A percentile compares a stretch with the other conserved stretches of the same genome.
Evolutionary conservation across 352 stramenopile species (phyloP).

Genomic region (Peronosclerospora sorghi): DNA sequence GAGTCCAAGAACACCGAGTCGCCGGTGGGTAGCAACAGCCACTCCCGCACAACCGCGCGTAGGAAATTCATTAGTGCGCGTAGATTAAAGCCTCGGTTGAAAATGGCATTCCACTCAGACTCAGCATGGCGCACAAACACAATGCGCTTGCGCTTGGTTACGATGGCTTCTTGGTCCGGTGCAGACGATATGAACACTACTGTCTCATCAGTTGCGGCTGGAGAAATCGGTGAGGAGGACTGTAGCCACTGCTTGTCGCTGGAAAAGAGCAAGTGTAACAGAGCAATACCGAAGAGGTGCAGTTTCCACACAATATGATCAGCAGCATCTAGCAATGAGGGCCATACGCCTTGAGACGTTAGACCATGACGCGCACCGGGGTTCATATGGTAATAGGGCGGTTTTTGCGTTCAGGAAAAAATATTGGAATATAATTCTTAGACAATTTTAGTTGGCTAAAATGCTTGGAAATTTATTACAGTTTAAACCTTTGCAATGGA

Average conservation of each 20-base stretch:
- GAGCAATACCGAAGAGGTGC: slow-evolving; percentile 44
- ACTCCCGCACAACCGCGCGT: slow-evolving; percentile 49
- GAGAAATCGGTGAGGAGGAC: background rate
- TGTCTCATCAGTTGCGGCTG: background rate
- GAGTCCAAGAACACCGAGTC: slow-evolving; percentile 83
- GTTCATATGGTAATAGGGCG: slow-evolving; percentile 12
- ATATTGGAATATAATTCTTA: no score
- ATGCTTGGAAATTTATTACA: no score
- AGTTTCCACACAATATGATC: slow-evolving; percentile 52
- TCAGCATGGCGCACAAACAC: slow-evolving; percentile 82
- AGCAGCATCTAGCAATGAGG: slow-evolving; percentile 22
- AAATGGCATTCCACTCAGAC: slow-evolving; percentile 84
- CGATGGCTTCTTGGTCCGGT: background rate
- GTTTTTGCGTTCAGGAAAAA: no score
- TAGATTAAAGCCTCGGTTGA: slow-evolving; percentile 64
- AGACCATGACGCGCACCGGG: slow-evolving; percentile 7
- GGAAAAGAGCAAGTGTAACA: slow-evolving; percentile 66
- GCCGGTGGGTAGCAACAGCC: slow-evolving; percentile 45
- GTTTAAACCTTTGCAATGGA: no score
- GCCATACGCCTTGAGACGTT: slow-evolving; percentile 10
- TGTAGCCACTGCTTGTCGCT: slow-evolving; percentile 45
- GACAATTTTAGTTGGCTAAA: no score
- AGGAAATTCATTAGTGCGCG: slow-evolving; percentile 34
- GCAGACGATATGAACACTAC: background rate
- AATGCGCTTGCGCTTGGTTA: slow-evolving; percentile 42